Conservation (phyloP, 2,329 filamentous ascomycete genomes). For the Fonsecaea erecta region DNA sequence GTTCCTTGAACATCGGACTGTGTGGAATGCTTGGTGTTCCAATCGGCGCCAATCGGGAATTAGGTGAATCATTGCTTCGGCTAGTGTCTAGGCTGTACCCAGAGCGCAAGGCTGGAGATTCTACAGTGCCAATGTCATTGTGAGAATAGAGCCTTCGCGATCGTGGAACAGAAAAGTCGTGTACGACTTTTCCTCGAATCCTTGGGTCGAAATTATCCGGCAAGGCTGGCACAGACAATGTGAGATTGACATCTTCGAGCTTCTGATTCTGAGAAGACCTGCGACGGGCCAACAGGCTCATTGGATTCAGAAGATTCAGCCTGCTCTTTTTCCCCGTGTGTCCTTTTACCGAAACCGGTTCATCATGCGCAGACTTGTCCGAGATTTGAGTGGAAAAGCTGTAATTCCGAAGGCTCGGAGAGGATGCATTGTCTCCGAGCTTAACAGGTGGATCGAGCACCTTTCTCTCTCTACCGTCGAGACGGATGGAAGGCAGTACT, state of each 20-base stretch:
- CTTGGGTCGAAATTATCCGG: slow-evolving; percentile 67
- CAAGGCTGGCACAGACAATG: slow-evolving; percentile 54
- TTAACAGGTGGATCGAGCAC: slow-evolving; percentile 21
- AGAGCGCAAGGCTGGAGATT: slow-evolving; percentile 26
- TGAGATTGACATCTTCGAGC: slow-evolving; percentile 58
- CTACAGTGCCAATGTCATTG: slow-evolving; percentile 27
- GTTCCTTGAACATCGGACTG: slow-evolving; percentile 65
- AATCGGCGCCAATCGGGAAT: slow-evolving; percentile 5
- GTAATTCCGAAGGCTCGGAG: slow-evolving; percentile 29
- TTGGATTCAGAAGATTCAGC: slow-evolving; percentile 64
- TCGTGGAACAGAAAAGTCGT: slow-evolving; percentile 68
- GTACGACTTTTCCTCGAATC: slow-evolving; percentile 66
- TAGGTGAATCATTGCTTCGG: slow-evolving; percentile 15
- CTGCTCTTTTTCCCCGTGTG: slow-evolving; percentile 53
- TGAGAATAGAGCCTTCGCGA: slow-evolving; percentile 49
- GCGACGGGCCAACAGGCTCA: slow-evolving; percentile 63
- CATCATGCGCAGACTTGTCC: slow-evolving; percentile 25
- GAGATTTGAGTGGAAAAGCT: slow-evolving; percentile 21
- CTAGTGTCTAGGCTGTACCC: slow-evolving; percentile 14
- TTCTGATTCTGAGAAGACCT: slow-evolving; percentile 58
- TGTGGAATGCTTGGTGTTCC: slow-evolving; percentile 43
- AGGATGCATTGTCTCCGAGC: slow-evolving; percentile 23
- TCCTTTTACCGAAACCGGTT: slow-evolving; percentile 38
- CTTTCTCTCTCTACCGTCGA: slow-evolving; percentile 15
- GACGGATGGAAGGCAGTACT: slow-evolving; percentile 6